Evolutionary conservation across 1,139 yeast genomes (phyloP).

Genomic region (Lodderomyces metapsilosis): DNA sequence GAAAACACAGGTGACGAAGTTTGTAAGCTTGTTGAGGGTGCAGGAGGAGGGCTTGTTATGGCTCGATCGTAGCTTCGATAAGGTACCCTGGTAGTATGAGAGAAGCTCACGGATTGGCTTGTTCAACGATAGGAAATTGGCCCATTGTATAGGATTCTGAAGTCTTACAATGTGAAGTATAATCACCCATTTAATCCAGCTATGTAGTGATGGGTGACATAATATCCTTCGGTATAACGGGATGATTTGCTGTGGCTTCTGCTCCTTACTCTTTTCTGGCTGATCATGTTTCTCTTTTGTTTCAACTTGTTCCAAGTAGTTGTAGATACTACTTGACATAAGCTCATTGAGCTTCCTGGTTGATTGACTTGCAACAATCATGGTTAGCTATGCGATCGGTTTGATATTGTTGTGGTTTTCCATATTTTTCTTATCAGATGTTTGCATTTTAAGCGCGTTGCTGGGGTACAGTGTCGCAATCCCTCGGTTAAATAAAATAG

Average conservation of each 20-base stretch:
- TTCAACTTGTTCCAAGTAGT: constrained; percentile 2
- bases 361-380: not conserved
- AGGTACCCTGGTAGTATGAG: constrained; percentile 2
- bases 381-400: not conserved
- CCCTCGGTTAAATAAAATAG: too few relatives aligned
- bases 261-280: not conserved
- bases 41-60: too few relatives aligned
- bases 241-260: not conserved
- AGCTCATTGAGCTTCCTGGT: constrained; percentile 1
- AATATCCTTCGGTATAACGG: not conserved
- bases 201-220: constrained; percentile 10
- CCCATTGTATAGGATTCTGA: constrained; percentile 29
- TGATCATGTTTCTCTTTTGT: not conserved
- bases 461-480: too few relatives aligned
- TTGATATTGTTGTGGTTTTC: not conserved
- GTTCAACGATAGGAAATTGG: constrained; percentile 34
- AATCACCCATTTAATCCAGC: constrained; percentile 34
- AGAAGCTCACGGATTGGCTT: constrained; percentile 24
- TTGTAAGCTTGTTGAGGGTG: constrained; percentile 21
- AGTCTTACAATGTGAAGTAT: constrained; percentile 25
- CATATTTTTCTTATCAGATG: not conserved
- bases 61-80: constrained; percentile 4
- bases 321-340: constrained; percentile 7
- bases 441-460: not conserved
- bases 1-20: constrained; percentile 26